A percentile compares a stretch with the other conserved stretches of the same genome.
Evolutionary conservation across 805 yeast species (phyloP).

Genomic region (Wickerhamiella shivajii): DNA sequence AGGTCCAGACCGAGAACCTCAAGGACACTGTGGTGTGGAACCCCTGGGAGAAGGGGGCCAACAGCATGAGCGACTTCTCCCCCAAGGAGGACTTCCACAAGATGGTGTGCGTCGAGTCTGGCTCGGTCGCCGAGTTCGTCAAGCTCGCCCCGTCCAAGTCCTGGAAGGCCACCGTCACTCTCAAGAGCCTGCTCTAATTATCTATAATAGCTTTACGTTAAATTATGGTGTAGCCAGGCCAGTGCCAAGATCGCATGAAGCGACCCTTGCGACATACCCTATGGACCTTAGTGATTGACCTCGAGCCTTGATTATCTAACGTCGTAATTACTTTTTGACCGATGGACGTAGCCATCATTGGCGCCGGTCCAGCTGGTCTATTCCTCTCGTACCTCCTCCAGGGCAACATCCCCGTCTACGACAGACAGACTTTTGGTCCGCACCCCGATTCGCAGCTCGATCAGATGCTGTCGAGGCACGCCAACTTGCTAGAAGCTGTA

Average conservation of each 20-base stretch:
- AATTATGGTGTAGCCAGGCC: no score
- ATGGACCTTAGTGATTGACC: no score
- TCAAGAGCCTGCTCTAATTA: slow-evolving; percentile 10
- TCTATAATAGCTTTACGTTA: no score
- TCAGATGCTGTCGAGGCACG: slow-evolving; percentile 10
- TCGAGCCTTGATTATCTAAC: no score
- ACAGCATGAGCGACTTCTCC: slow-evolving; percentile 71
- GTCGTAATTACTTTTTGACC: no score
- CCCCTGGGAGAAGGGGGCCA: slow-evolving; percentile 83
- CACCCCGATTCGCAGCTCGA: slow-evolving; percentile 23
- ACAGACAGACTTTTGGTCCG: slow-evolving; percentile 16
- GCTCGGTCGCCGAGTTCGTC: slow-evolving; percentile 60
- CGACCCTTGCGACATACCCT: no score
- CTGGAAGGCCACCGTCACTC: slow-evolving; percentile 41
- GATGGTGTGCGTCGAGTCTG: slow-evolving; percentile 95
- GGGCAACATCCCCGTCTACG: slow-evolving; percentile 23
- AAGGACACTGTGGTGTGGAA: slow-evolving; percentile 85
- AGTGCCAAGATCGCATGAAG: no score
- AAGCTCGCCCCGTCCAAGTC: slow-evolving; percentile 51
- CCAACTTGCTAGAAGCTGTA: slow-evolving; percentile 15
- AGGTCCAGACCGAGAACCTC: slow-evolving; percentile 41
- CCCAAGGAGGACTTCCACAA: slow-evolving; percentile 72
- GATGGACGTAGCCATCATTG: slow-evolving; percentile 13
- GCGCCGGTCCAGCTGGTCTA: slow-evolving; percentile 24
- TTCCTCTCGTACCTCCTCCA: slow-evolving; percentile 21